These are phyloP conservation scores for Wickerhamomyces pijperi DNA, from an alignment of 805 yeast species.

Conservation along the genomic window DNA sequence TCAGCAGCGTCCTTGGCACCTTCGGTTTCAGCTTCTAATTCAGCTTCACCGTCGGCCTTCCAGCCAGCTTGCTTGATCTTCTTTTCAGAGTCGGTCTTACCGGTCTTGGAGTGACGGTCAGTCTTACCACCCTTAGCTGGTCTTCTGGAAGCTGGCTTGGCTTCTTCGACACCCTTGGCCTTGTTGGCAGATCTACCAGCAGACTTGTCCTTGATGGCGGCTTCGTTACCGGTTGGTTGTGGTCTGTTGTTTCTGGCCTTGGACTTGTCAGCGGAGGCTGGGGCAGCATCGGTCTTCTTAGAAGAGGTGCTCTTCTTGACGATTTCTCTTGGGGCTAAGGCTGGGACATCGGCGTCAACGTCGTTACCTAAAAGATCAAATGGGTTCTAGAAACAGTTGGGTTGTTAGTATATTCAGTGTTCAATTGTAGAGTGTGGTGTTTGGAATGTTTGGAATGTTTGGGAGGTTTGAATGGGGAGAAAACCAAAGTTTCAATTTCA, in stretches of 20 bases:
- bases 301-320: constrained; percentile 77
- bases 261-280: constrained; percentile 72
- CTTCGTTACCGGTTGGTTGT: constrained; percentile 77
- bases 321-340: constrained; percentile 51
- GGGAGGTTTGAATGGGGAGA: too few relatives aligned
- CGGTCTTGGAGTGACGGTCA: constrained; percentile 84
- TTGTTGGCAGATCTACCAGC: constrained; percentile 57
- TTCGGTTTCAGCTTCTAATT: constrained; percentile 57
- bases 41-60: constrained; percentile 70
- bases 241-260: constrained; percentile 65
- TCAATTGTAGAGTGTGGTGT: too few relatives aligned
- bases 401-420: constrained; percentile 8
- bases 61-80: constrained; percentile 69
- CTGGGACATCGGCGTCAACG: constrained; percentile 62
- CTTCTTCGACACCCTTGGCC: constrained; percentile 36
- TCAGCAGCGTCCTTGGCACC: constrained; percentile 39
- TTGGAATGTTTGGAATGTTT: too few relatives aligned
- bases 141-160: constrained; percentile 47
- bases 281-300: constrained; percentile 76
- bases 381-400: constrained; percentile 45
- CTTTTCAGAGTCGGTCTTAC: constrained; percentile 78
- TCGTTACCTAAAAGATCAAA: constrained; percentile 79
- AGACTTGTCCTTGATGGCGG: constrained; percentile 63
- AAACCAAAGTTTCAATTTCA: too few relatives aligned
- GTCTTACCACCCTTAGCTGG: constrained; percentile 32